Evolutionary conservation across 305 asterid species (phyloP).

Genomic region (Lippia alba): DNA sequence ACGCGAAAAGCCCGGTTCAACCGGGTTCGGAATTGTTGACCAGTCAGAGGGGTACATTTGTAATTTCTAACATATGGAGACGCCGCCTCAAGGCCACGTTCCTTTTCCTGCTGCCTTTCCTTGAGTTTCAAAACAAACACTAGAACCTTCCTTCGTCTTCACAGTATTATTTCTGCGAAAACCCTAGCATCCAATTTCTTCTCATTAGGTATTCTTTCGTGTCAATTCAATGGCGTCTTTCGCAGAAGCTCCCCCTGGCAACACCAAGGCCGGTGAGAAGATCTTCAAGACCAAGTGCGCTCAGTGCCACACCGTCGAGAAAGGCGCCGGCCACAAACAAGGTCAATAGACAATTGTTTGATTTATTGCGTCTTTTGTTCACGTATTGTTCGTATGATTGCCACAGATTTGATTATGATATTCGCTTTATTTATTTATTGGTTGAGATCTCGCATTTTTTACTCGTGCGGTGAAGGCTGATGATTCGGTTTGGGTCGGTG

Average conservation of each 20-base stretch:
- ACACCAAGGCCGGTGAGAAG: constrained; percentile 45
- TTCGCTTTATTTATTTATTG: background rate
- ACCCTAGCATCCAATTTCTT: background rate
- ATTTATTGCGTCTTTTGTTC: background rate
- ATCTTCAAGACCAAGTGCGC: constrained; percentile 58
- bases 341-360: constrained; percentile 26
- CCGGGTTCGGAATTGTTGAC: background rate
- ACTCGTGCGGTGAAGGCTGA: background rate
- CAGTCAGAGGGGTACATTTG: background rate
- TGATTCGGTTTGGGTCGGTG: background rate
- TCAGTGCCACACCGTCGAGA: constrained; percentile 60
- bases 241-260: constrained; percentile 53
- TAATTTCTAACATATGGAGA: background rate
- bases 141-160: background rate
- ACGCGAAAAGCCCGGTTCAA: background rate
- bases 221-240: constrained; percentile 47
- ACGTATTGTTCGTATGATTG: background rate
- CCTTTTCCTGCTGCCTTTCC: background rate
- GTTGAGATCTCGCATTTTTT: background rate
- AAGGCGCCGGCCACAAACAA: constrained; percentile 65
- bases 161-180: background rate
- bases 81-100: constrained; percentile 13
- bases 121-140: background rate
- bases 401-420: background rate
- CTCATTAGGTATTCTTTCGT: background rate